Evolutionary conservation across 805 yeast genomes (phyloP).

Genomic region (Peterozyma toletana): DNA sequence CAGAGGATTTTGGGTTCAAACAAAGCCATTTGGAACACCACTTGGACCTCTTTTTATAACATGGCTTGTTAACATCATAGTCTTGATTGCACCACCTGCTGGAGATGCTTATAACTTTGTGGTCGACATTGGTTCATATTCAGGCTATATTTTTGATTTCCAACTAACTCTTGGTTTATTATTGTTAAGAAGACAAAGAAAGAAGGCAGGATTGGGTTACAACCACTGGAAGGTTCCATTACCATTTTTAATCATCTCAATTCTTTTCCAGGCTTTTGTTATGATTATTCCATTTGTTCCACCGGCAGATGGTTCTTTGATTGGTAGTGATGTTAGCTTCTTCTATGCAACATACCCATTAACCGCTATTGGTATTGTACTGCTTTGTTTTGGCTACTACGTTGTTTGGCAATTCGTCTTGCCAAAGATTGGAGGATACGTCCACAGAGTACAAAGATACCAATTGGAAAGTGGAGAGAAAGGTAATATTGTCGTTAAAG

Average conservation of each 20-base stretch:
- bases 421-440: constrained; percentile 25
- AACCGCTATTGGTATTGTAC: constrained; percentile 26
- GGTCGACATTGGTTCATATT: constrained; percentile 37
- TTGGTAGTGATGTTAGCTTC: constrained; percentile 33
- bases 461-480: constrained; percentile 27
- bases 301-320: constrained; percentile 28
- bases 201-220: constrained; percentile 24
- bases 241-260: constrained; percentile 24
- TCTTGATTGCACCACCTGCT: constrained; percentile 37
- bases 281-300: constrained; percentile 35
- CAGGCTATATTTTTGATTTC: constrained; percentile 37
- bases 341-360: constrained; percentile 36
- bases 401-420: constrained; percentile 27
- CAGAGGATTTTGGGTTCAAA: constrained; percentile 34
- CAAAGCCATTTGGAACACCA: constrained; percentile 37
- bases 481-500: constrained; percentile 32
- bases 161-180: constrained; percentile 31
- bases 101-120: constrained; percentile 43
- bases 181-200: constrained; percentile 28
- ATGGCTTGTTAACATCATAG: constrained; percentile 37
- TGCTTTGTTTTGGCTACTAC: constrained; percentile 26
- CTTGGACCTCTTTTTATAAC: constrained; percentile 36
- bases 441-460: constrained; percentile 23
- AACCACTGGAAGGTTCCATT: constrained; percentile 26
- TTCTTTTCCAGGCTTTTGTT: constrained; percentile 29